Conservation (phyloP, 805 yeast genomes). For the Candida mattraensis region DNA sequence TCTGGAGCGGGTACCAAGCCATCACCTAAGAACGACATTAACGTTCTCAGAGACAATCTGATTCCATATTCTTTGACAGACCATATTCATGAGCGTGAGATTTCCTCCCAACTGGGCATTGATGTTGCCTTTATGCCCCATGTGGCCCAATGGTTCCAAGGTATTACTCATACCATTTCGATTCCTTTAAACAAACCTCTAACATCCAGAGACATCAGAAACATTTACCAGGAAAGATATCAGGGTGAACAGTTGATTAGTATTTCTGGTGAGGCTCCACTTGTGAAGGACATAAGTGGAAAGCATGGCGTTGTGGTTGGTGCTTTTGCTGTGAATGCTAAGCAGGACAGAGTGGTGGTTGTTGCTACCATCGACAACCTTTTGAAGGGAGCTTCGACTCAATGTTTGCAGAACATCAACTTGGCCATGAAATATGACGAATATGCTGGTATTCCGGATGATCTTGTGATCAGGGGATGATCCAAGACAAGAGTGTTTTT, state of each 20-base stretch:
- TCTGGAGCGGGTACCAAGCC: slow-evolving; percentile 99
- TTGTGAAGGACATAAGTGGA: slow-evolving; percentile 87
- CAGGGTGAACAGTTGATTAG: slow-evolving; percentile 83
- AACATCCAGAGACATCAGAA: slow-evolving; percentile 79
- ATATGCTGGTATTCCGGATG: slow-evolving; percentile 90
- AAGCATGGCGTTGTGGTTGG: slow-evolving; percentile 95
- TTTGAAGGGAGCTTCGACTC: slow-evolving; percentile 98
- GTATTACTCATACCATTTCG: slow-evolving; percentile 88
- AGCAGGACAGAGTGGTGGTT: slow-evolving; percentile 86
- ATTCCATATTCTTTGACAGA: slow-evolving; percentile 96
- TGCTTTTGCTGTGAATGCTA: slow-evolving; percentile 90
- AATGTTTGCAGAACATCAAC: slow-evolving; percentile 94
- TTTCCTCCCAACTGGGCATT: slow-evolving; percentile 73
- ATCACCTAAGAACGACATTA: slow-evolving; percentile 87
- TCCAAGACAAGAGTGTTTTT: too few relatives aligned
- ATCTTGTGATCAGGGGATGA: slow-evolving; percentile 50
- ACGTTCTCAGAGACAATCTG: slow-evolving; percentile 72
- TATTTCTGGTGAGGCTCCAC: slow-evolving; percentile 88
- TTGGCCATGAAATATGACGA: slow-evolving; percentile 87
- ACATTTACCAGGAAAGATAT: slow-evolving; percentile 83
- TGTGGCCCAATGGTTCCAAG: slow-evolving; percentile 99
- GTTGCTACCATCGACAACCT: slow-evolving; percentile 95
- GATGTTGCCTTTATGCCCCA: slow-evolving; percentile 93
- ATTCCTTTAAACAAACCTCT: slow-evolving; percentile 77
- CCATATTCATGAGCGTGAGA: slow-evolving; percentile 95